Base-by-base conservation (phyloP, 1,139 yeast species). In the Yamadazyma triangularis region DNA sequence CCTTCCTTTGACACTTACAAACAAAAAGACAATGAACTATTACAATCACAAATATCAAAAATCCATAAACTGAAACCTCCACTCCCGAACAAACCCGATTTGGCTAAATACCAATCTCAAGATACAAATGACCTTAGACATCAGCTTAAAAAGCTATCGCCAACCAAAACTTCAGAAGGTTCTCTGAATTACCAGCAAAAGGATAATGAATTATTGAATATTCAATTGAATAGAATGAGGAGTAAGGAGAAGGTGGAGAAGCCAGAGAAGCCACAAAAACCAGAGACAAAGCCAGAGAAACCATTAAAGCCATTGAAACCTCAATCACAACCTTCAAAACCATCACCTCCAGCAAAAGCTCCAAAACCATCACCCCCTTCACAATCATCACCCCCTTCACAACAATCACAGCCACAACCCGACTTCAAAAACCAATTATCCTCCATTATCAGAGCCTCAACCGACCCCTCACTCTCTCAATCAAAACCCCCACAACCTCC, bases 121-220 rank as follows among this genome's bases (percentile, higher is more conserved):
- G 65, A 60, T 29, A 32, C 56, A 1, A 47, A 50, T 30, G 34
- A 43, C 2, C 42, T 60, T 33, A 38, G 49, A 23, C 33, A 45
- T 1, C 62, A 55, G 27, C 39, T 57, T 42, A 41, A 42, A 24
- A 51, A 15, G 2, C 25, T 35, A 13, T 33, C 37, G 2, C 39
- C 39, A 4, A 33, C 36, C n/a, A 35, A 26, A 15, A 5, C 30
- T 8, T 21, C 31, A 18, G 7, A 42, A 39, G 11, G 47, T 32
- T 45, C 3, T 36, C 41, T 25, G 35, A 40, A 43, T 8, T 45
- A 33, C 28, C 29, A 34, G 26, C 19, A 28, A 5, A 26, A 36
- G 14, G 48, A 45, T 25, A 40, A 36, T 27, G 35, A 30, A 23
- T 18, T 36, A 3, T 38, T 45, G 15, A 33, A 18, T 32, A 36